These are phyloP conservation scores for Penicillium daleae DNA, from an alignment of 495 filamentous ascomycete species.

Conservation along the genomic window DNA sequence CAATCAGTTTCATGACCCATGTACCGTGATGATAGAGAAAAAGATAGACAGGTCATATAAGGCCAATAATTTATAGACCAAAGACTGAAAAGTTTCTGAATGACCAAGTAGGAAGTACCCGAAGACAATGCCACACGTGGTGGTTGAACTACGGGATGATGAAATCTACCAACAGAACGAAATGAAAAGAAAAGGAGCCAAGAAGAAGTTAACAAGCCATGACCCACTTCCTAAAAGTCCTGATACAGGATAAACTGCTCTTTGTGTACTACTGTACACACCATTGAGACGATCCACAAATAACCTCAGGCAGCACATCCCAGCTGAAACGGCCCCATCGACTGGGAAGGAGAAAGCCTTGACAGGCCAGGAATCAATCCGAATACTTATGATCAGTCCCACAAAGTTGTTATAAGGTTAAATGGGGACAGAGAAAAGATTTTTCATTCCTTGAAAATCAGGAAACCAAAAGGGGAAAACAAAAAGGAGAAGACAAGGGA, in stretches of 20 bases:
- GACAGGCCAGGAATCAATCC: conserved; percentile 13
- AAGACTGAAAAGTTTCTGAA: neutral
- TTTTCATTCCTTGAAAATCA: conserved; percentile 9
- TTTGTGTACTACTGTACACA: too few relatives aligned
- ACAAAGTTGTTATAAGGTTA: conserved; percentile 14
- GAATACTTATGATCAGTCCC: neutral
- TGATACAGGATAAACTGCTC: too few relatives aligned
- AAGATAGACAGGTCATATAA: neutral
- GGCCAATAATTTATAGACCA: neutral
- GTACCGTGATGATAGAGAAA: neutral
- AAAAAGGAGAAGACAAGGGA: conserved; percentile 1
- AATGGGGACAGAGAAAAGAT: conserved; percentile 11
- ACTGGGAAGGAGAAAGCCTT: neutral
- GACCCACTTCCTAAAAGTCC: neutral
- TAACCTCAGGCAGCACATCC: conserved; percentile 13
- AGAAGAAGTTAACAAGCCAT: neutral
- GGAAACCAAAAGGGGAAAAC: neutral
- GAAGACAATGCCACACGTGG: neutral
- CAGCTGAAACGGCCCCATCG: conserved; percentile 13
- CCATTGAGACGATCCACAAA: neutral
- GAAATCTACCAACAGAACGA: neutral
- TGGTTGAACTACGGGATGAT: neutral
- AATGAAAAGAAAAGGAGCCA: neutral
- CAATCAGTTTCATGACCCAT: neutral
- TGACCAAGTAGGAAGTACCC: neutral